Evolutionary conservation across 371 early-diverging fungal genomes (phyloP), one percentile per base, ranked within the genome.

Genomic region (Blakeslea trispora): DNA sequence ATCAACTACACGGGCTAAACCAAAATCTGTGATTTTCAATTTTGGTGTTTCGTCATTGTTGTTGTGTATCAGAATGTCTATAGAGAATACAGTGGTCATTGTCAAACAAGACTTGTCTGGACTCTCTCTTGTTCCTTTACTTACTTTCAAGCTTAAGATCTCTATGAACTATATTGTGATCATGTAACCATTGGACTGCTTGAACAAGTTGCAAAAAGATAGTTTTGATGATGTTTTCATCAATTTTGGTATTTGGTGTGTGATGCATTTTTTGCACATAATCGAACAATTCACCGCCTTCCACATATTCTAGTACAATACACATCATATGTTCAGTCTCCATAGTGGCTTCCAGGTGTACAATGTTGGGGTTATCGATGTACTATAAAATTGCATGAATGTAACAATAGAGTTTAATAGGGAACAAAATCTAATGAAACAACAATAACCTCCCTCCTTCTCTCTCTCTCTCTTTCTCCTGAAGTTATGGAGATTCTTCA

Each of bases 61-160:
- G 39, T 56, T 59, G 15, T 62, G 59, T 17, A 69, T 59, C 24
- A 69, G 40, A 24, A 69, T 65, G 51, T 68, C 68, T 68, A 37
- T 17, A 17, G 8, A 18, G 34, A n/a, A n/a, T n/a, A n/a, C n/a
- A n/a, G n/a, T n/a, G n/a, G n/a, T n/a, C n/a, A n/a, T n/a, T n/a
- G n/a, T n/a, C n/a, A n/a, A n/a, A n/a, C n/a, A n/a, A n/a, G n/a
- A n/a, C n/a, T n/a, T n/a, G n/a, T n/a, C n/a, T n/a, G n/a, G n/a
- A n/a, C n/a, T n/a, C n/a, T n/a, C 21, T 21, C 10, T 22, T 24
- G n/a, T 24, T 5, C 9, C 7, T 22, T 45, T 50, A 37, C 44
- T 72, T 81, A 81, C 90, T 91, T 69, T 92, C 89, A 11, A 90
- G 74, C 61, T 92, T 92, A 9, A 92, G 60, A 63, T 92, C 92